phyloP scores from a whole-genome alignment of 1,284 basidiomycete species.

The Somion occarium region DNA sequence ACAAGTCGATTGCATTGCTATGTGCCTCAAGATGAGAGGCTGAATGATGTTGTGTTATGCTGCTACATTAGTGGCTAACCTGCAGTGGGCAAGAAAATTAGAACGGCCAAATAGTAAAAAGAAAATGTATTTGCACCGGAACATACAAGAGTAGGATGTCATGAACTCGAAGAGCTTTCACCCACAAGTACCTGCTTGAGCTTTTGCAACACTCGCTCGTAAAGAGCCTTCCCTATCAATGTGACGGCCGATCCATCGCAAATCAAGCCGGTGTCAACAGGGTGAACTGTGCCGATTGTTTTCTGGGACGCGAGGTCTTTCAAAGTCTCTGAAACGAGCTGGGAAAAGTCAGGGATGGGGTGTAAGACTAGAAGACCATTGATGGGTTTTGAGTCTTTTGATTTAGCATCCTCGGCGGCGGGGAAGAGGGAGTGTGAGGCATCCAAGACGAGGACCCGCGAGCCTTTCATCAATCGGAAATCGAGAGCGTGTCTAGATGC shows the following conservation, averaged over 20 bases:
- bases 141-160: too few relatives aligned
- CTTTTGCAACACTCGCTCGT: slow-evolving; percentile 21
- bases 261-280: slow-evolving; percentile 58
- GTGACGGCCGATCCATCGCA: slow-evolving; percentile 48
- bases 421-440: slow-evolving; percentile 57
- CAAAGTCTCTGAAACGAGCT: slow-evolving; percentile 41
- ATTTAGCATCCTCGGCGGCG: slow-evolving; percentile 13
- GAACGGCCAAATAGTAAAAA: too few relatives aligned
- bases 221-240: slow-evolving; percentile 42
- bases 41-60: too few relatives aligned
- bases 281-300: slow-evolving; percentile 40
- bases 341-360: slow-evolving; percentile 56
- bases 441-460: slow-evolving; percentile 65
- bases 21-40: too few relatives aligned
- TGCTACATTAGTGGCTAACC: too few relatives aligned
- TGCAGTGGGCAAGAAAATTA: too few relatives aligned
- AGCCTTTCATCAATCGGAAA: slow-evolving; percentile 65
- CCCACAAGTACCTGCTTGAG: too few relatives aligned
- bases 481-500: slow-evolving; percentile 65
- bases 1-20: too few relatives aligned
- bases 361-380: slow-evolving; percentile 33
- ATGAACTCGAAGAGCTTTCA: too few relatives aligned
- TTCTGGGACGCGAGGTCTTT: slow-evolving; percentile 31
- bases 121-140: too few relatives aligned
- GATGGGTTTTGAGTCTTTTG: background rate